A percentile compares a stretch with the other conserved stretches of the same genome.
Evolutionary conservation across 208 protist genomes (phyloP).

Genomic region (Crithidia sp.): DNA sequence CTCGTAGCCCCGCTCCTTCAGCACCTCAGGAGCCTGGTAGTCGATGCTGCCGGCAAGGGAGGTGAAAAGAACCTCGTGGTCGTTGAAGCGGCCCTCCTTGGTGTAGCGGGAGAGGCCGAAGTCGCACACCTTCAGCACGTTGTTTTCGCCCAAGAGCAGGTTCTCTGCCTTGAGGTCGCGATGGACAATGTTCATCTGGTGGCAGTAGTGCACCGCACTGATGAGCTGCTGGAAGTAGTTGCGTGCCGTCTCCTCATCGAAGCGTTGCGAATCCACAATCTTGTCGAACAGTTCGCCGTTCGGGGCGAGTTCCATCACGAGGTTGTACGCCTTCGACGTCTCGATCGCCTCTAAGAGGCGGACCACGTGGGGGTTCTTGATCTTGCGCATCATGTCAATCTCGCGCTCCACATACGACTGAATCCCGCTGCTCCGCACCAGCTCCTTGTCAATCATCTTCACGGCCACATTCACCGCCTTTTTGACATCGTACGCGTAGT

Average conservation of each 20-base stretch:
- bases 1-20: conserved; percentile 92
- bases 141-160: conserved; percentile 83
- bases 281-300: conserved; percentile 98
- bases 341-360: conserved; percentile 96
- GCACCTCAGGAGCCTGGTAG: conserved; percentile 91
- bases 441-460: conserved; percentile 90
- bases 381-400: conserved; percentile 97
- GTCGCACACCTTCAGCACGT: conserved; percentile 90
- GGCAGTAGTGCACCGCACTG: conserved; percentile 90
- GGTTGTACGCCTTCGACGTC: conserved; percentile 95
- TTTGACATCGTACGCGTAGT: conserved; percentile 81
- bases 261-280: conserved; percentile 89
- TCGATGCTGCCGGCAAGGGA: conserved; percentile 90
- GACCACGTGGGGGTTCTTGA: conserved; percentile 95
- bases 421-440: conserved; percentile 72
- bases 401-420: conserved; percentile 90
- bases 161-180: conserved; percentile 96
- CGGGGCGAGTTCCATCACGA: conserved; percentile 98
- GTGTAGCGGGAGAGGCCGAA: conserved; percentile 94
- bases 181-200: conserved; percentile 90
- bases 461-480: conserved; percentile 86
- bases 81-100: conserved; percentile 64
- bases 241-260: conserved; percentile 82
- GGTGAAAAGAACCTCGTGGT: conserved; percentile 74
- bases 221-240: conserved; percentile 94